Conservation (phyloP, 306 rosid species). For the Argentina anserina region DNA sequence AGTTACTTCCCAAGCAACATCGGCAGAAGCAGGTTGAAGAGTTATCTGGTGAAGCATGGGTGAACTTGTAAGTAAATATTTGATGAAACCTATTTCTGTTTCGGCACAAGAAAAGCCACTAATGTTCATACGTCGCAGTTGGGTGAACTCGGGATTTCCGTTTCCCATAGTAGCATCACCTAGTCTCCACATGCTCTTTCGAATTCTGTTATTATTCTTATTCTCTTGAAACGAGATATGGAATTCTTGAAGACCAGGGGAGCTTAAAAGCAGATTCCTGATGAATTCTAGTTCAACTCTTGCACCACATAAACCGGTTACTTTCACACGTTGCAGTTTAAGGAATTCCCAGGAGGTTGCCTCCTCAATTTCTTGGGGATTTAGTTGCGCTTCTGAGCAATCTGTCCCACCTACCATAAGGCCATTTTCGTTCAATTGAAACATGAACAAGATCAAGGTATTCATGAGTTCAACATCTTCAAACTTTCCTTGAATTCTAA, state of each 20-base stretch:
- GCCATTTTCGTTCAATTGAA: conserved; percentile 24
- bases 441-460: conserved; percentile 44
- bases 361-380: conserved; percentile 17
- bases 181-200: too few relatives aligned
- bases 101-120: conserved; percentile 29
- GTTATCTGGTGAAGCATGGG: conserved; percentile 44
- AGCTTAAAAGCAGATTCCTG: too few relatives aligned
- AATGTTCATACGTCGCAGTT: conserved; percentile 40
- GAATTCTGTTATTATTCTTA: too few relatives aligned
- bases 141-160: conserved; percentile 27
- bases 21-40: conserved; percentile 36
- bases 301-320: too few relatives aligned
- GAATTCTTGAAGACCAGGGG: background rate
- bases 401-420: too few relatives aligned
- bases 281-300: too few relatives aligned
- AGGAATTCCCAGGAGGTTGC: too few relatives aligned
- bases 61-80: conserved; percentile 36
- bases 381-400: conserved; percentile 41
- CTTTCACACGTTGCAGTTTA: too few relatives aligned
- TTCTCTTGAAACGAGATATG: conserved; percentile 14
- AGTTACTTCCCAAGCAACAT: too few relatives aligned
- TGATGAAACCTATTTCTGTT: conserved; percentile 49
- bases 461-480: conserved; percentile 35
- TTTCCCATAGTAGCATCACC: too few relatives aligned
- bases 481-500: conserved; percentile 36